Base-by-base conservation (phyloP, 2,329 filamentous ascomycete genomes). In the Phialophora verrucosa region DNA sequence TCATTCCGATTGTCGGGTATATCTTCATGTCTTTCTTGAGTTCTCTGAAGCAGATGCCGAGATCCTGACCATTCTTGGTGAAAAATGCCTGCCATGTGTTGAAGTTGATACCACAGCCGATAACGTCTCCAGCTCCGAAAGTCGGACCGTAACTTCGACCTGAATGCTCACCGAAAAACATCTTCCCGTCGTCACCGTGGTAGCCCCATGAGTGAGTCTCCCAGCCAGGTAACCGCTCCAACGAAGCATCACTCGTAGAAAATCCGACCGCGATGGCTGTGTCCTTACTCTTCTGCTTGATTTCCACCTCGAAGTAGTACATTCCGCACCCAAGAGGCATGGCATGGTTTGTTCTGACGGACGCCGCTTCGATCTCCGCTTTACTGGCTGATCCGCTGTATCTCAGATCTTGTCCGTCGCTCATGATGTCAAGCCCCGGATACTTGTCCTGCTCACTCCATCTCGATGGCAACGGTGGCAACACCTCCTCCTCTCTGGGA, bases 321-420 rank as follows among this genome's bases (percentile, higher is more conserved):
- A 99, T 90, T 1, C 95, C 95, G 71, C 91, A 95, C 74, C 96
- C 90, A 42, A 88, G 84, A 3, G 95, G 93, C 88, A 98, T 97
- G 57, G 89, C 87, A 76, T 93, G 84, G 77, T 99, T 91, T 31
- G 93, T 87, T 63, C 95, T 88, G 65, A 97, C 88, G 12, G 91
- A 87, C 42, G 88, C 92, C 20, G 92, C 91, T 76, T 98, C 95
- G 74, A 91, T 82, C 12, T 90, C 87, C 65, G 83, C 80, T 53
- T 85, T 84, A 75, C 87, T 87, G 49, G 81, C 80, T 11, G 82
- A 77, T 25, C 86, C 86, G 49, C 78, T 80, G 74, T 87, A 88
- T 66, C 84, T 83, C 63, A 96, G 88, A 73, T 94, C 90, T 59
- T 89, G 82, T 1, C 92, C 92, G 72, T 92, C 88, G 3, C 84